These are phyloP conservation scores for Cladophialophora psammophila DNA, from an alignment of 2,329 filamentous ascomycete genomes.

Conservation along the genomic window DNA sequence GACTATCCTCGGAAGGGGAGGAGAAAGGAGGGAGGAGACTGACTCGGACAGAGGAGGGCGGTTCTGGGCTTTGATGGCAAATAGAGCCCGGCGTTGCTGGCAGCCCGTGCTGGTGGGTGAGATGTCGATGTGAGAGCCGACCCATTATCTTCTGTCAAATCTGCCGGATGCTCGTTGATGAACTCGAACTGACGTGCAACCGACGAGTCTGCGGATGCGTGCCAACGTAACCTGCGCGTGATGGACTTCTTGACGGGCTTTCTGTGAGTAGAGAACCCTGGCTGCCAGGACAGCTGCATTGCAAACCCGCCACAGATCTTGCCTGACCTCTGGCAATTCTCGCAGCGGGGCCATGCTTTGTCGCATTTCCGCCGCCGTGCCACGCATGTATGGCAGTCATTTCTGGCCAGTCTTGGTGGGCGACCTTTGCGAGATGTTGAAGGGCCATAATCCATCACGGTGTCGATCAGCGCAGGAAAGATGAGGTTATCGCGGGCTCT, in stretches of 20 bases:
- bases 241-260: constrained; percentile 13
- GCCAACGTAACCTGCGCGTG: constrained; percentile 2
- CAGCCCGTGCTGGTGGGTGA: not conserved
- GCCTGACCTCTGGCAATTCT: constrained; percentile 37
- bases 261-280: not conserved
- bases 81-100: not conserved
- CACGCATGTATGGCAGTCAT: constrained; percentile 17
- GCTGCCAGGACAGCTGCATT: constrained; percentile 20
- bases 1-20: too few species aligned
- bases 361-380: constrained; percentile 45
- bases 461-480: too few species aligned
- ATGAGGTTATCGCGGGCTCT: too few species aligned
- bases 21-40: too few species aligned
- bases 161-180: not conserved
- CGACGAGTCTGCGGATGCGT: not conserved
- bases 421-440: constrained; percentile 44
- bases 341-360: constrained; percentile 47
- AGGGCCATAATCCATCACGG: too few species aligned
- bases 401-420: constrained; percentile 41
- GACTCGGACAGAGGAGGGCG: too few species aligned
- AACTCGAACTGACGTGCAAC: constrained; percentile 1
- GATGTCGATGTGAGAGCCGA: not conserved
- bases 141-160: too few species aligned
- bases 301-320: constrained; percentile 16
- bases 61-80: too few species aligned